These are phyloP conservation scores for Linnemannia exigua DNA, from an alignment of 192 early-diverging fungal genomes.

Conservation along the genomic window DNA sequence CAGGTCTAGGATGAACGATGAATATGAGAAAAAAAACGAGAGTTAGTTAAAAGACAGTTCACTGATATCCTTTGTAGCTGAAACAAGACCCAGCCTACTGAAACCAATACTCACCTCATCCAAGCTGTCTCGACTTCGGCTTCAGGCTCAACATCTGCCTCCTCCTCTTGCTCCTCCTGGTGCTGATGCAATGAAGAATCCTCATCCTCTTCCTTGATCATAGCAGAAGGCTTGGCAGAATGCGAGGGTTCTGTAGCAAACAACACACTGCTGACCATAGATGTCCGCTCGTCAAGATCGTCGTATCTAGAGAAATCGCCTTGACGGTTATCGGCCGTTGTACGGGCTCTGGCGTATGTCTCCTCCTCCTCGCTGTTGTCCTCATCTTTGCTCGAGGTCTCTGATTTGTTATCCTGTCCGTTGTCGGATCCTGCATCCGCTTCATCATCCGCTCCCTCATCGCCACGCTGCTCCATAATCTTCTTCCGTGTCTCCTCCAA, in stretches of 20 bases:
- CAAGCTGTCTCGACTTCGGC: constrained; percentile 40
- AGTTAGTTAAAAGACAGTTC: neutral
- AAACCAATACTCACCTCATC: constrained; percentile 30
- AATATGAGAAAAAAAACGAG: neutral
- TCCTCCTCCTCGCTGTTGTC: constrained; percentile 22
- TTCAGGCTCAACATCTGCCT: constrained; percentile 36
- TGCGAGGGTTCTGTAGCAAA: constrained; percentile 32
- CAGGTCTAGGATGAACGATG: constrained; percentile 13
- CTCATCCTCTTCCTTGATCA: constrained; percentile 26
- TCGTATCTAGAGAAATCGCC: constrained; percentile 40
- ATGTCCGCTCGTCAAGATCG: constrained; percentile 41
- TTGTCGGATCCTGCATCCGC: constrained; percentile 7
- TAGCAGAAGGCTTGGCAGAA: constrained; percentile 19
- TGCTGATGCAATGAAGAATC: constrained; percentile 11
- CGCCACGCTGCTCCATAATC: constrained; percentile 50
- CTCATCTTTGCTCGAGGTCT: neutral
- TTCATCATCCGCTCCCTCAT: constrained; percentile 8
- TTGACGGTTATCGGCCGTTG: constrained; percentile 21
- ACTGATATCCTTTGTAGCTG: neutral
- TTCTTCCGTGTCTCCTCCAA: constrained; percentile 51
- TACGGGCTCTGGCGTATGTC: constrained; percentile 12
- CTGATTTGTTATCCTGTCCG: neutral
- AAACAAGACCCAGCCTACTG: too few relatives aligned
- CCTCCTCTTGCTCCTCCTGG: constrained; percentile 23
- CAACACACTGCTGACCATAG: constrained; percentile 50